These are phyloP conservation scores for Scheffersomyces titani DNA, from an alignment of 1,139 yeast genomes.

Conservation along the genomic window DNA sequence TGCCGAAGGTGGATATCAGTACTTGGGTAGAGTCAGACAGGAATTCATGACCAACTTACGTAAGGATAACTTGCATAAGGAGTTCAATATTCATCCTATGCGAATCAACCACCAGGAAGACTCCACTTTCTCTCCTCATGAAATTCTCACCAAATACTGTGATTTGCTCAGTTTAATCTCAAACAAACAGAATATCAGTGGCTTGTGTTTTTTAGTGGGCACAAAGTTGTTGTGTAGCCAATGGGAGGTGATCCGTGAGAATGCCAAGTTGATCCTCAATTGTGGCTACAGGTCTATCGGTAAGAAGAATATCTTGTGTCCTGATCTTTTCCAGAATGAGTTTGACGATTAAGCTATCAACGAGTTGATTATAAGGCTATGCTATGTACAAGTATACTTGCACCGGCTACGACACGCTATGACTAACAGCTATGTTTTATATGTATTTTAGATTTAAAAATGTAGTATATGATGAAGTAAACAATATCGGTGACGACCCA, in stretches of 20 bases:
- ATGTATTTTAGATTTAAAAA: neutral
- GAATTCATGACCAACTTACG: slow-evolving; percentile 23
- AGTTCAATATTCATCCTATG: slow-evolving; percentile 30
- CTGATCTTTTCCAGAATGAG: slow-evolving; percentile 47
- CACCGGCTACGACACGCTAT: neutral
- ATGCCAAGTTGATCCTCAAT: slow-evolving; percentile 56
- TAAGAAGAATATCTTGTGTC: slow-evolving; percentile 46
- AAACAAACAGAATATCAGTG: slow-evolving; percentile 52
- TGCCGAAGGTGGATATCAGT: slow-evolving; percentile 30
- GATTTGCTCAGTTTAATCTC: slow-evolving; percentile 41
- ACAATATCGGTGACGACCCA: neutral
- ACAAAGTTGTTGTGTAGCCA: slow-evolving; percentile 53
- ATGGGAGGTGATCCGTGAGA: slow-evolving; percentile 63
- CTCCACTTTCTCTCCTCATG: slow-evolving; percentile 28
- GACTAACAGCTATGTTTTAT: neutral
- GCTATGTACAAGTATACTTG: neutral
- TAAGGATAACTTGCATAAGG: slow-evolving; percentile 22
- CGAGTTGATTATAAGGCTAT: neutral
- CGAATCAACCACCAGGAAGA: slow-evolving; percentile 19
- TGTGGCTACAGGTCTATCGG: slow-evolving; percentile 63
- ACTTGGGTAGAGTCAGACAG: slow-evolving; percentile 36
- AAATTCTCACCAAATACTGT: slow-evolving; percentile 40
- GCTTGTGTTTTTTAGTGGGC: slow-evolving; percentile 35
- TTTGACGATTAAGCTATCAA: slow-evolving; percentile 7
- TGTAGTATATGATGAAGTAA: neutral